Percentiles rank a stretch among this genome's conserved stretches.
Conservation (phyloP, 345 rosid species). For the Psidium guajava region DNA sequence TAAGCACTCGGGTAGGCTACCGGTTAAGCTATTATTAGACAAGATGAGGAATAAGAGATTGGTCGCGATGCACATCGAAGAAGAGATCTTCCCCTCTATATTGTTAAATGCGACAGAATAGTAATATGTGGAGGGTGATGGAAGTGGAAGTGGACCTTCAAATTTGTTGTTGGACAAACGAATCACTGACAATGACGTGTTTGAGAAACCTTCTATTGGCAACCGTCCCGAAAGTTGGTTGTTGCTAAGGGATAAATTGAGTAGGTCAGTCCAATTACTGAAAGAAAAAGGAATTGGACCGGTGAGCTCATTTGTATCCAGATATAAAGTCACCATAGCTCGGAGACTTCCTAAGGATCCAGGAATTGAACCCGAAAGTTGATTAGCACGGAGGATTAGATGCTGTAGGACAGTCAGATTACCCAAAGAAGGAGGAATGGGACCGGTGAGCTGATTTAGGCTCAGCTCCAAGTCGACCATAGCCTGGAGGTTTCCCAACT, state of each 20-base stretch:
- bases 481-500: conserved; percentile 8
- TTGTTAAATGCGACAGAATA: not conserved
- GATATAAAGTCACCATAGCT: not conserved
- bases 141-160: not conserved
- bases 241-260: conserved; percentile 4
- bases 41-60: not conserved
- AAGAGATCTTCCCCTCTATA: conserved; percentile 6
- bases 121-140: not conserved
- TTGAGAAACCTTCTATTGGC: not conserved
- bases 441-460: not conserved
- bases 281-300: conserved; percentile 15
- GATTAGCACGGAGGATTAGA: not conserved
- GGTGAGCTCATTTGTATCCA: not conserved
- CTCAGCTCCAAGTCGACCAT: not conserved
- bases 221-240: conserved; percentile 7
- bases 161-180: not conserved
- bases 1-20: not conserved
- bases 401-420: conserved; percentile 9
- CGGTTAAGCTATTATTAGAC: not conserved
- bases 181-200: not conserved
- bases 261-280: not conserved
- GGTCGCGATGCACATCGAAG: not conserved
- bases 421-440: conserved; percentile 15
- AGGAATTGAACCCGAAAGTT: conserved; percentile 17
- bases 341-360: conserved; percentile 5